These are phyloP conservation scores for Lactarius pseudohatsudake DNA, from an alignment of 768 basidiomycete genomes.

Conservation along the genomic window DNA sequence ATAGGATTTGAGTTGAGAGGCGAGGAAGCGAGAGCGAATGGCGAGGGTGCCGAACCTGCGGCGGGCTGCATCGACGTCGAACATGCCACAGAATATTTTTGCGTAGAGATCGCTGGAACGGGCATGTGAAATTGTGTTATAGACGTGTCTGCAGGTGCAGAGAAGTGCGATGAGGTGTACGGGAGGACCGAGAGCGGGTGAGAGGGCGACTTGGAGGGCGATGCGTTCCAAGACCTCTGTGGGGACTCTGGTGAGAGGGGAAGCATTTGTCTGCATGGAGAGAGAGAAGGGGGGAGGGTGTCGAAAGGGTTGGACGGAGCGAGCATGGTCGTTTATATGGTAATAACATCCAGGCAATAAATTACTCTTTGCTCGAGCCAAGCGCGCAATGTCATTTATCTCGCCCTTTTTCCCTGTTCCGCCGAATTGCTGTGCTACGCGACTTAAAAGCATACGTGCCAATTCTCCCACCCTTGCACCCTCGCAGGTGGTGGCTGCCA, in stretches of 20 bases:
- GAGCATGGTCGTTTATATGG: conserved; percentile 26
- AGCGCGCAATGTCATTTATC: not conserved
- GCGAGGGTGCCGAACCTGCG: conserved; percentile 49
- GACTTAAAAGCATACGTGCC: conserved; percentile 1
- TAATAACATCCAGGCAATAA: conserved; percentile 14
- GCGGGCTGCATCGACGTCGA: conserved; percentile 51
- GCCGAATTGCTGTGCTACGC: not conserved
- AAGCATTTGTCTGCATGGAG: conserved; percentile 4
- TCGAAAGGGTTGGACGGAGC: conserved; percentile 16
- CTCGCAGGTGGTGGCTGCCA: not conserved
- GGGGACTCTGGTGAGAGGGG: conserved; percentile 36
- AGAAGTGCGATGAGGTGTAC: conserved; percentile 49
- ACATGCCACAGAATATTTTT: conserved; percentile 53
- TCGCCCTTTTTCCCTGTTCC: not conserved
- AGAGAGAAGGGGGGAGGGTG: conserved; percentile 5
- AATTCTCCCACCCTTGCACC: not conserved
- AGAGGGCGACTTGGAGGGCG: conserved; percentile 47
- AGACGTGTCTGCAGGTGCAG: conserved; percentile 42
- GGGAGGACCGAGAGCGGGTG: conserved; percentile 48
- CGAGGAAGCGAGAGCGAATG: conserved; percentile 41
- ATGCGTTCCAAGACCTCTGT: conserved; percentile 51
- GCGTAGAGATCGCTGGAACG: conserved; percentile 46
- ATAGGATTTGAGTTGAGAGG: conserved; percentile 42
- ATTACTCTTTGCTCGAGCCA: not conserved
- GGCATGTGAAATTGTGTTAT: conserved; percentile 38